Base-by-base conservation (phyloP, 192 early-diverging fungal genomes). In the Coemansia sp. region DNA sequence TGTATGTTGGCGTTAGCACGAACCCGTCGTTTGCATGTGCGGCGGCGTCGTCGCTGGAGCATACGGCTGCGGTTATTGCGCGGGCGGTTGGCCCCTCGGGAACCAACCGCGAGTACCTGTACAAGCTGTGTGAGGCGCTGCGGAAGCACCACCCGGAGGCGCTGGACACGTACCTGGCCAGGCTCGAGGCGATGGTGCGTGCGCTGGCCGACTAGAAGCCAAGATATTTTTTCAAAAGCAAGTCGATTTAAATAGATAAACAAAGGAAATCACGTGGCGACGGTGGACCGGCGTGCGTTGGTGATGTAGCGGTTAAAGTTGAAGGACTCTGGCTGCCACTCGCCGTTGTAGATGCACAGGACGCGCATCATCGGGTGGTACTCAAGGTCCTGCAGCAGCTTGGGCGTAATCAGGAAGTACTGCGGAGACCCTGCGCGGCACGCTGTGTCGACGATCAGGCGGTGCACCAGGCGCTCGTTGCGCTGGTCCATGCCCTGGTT, bases 401-500 rank as follows among this genome's bases (percentile, higher is more conserved):
- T 99, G n/a, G 97, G 97, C 9, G 97, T 99, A 49, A 99, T 97
- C 53, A 99, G 79, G 59, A 99, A 99, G 67, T 99, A 95, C 72
- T 85, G 84, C 3, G 79, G 55, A 48, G 73, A 72, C 25, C 84
- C 86, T 0, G 61, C 64, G 48, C 77, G 68, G 68, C 92, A 95
- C 0, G 94, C 94, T 10, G 86, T 89, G 21, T 90, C 70, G 31
- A 99, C 94, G 45, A 99, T 86, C 64, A 94, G 92, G 18, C 84
- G 68, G 81, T 99, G 97, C n/a, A 98, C 90, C 78, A 96, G 80
- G 23, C 97, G 86, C 72, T 99, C 97, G 74, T 98, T 99, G 34
- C 90, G 85, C 31, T 93, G 91, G 77, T 99, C 97, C 97, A 99
- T 98, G 53, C 97, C 97, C 72, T 99, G 97, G 72, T 99, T 99